phyloP scores from a whole-genome alignment of 306 rosid species.

The Inga oerstediana region DNA sequence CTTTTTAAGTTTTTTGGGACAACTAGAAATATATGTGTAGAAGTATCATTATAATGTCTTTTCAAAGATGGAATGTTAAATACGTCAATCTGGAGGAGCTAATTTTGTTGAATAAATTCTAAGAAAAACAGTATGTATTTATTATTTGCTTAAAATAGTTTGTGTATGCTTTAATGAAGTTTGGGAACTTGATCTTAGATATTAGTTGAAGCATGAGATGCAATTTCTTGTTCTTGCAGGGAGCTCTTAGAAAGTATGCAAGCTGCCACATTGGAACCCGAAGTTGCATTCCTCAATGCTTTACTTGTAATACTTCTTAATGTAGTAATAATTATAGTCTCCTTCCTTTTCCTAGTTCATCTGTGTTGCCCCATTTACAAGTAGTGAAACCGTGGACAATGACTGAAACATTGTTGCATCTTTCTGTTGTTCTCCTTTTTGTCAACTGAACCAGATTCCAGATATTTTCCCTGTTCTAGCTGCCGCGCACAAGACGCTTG shows the following conservation, averaged over 20 bases:
- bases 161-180: not conserved
- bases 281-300: conserved; percentile 86
- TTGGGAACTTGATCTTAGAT: conserved; percentile 13
- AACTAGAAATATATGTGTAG: not conserved
- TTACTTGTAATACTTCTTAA: conserved; percentile 56
- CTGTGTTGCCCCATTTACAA: conserved; percentile 19
- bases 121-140: not conserved
- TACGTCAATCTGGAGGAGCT: not conserved
- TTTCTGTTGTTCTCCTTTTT: conserved; percentile 35
- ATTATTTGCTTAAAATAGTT: not conserved
- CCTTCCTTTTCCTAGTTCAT: not conserved
- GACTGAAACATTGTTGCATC: conserved; percentile 6
- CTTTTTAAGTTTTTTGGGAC: not conserved
- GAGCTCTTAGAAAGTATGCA: conserved; percentile 83
- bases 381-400: not conserved
- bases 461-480: conserved; percentile 83
- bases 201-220: conserved; percentile 15
- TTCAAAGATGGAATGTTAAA: not conserved
- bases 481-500: conserved; percentile 76
- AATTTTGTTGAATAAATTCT: not conserved
- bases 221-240: conserved; percentile 54
- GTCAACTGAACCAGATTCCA: conserved; percentile 67
- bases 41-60: not conserved
- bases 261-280: conserved; percentile 82
- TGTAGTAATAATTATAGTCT: not conserved